Percentiles rank a stretch among this genome's conserved stretches.
Evolutionary conservation across 192 early-diverging fungal species (phyloP).

Genomic region (Allomyces macrogynus): DNA sequence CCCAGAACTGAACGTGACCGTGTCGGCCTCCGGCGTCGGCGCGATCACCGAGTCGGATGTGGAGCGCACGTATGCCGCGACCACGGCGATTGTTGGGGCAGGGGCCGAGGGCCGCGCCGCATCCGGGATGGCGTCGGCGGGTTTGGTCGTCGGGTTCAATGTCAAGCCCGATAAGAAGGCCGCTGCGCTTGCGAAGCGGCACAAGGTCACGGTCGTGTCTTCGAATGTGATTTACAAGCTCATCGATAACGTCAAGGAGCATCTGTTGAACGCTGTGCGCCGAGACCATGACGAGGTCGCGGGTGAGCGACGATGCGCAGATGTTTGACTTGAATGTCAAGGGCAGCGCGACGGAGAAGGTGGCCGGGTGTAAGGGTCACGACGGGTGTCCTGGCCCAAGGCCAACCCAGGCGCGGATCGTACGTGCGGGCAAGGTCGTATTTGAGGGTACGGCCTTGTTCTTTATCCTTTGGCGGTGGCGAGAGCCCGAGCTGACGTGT

Average conservation of each 20-base stretch:
- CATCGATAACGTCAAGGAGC: constrained; percentile 70
- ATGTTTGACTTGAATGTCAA: constrained; percentile 69
- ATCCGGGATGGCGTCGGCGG: background rate
- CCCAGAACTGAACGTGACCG: constrained; percentile 48
- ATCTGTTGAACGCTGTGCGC: constrained; percentile 50
- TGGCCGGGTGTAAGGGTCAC: constrained; percentile 73
- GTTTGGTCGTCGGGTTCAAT: constrained; percentile 63
- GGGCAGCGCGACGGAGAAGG: constrained; percentile 38
- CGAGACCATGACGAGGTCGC: constrained; percentile 53
- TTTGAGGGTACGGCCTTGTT: constrained; percentile 52
- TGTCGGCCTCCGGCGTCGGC: constrained; percentile 66
- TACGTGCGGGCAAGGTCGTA: constrained; percentile 42
- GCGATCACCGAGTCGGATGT: constrained; percentile 73
- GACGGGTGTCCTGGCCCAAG: constrained; percentile 44
- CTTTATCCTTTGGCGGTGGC: constrained; percentile 1
- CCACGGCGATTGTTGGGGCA: background rate
- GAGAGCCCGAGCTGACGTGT: constrained; percentile 2
- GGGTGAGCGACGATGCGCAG: constrained; percentile 76
- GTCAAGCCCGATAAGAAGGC: constrained; percentile 63
- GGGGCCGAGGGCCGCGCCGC: background rate
- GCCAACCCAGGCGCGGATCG: constrained; percentile 38
- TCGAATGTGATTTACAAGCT: constrained; percentile 82
- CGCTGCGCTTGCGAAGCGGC: constrained; percentile 28
- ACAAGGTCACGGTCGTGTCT: constrained; percentile 40
- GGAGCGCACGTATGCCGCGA: constrained; percentile 18